Percentiles rank a stretch among this genome's conserved stretches.
phyloP scores from a whole-genome alignment of 1,139 yeast species.

The Kodamaea sp. region DNA sequence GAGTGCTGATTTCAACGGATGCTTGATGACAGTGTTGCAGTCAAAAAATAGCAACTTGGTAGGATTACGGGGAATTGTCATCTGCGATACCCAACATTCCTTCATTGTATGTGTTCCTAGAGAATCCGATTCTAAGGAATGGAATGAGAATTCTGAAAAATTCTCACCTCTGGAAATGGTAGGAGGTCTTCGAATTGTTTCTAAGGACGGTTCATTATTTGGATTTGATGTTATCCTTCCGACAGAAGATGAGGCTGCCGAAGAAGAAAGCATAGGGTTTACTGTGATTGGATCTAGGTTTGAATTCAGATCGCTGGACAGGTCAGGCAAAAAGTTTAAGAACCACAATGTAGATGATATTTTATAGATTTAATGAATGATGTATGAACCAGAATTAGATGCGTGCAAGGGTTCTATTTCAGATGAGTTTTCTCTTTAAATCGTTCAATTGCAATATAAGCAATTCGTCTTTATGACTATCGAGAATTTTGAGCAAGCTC shows the following conservation, averaged over 20 bases:
- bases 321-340: constrained; percentile 86
- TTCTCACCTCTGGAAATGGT: constrained; percentile 36
- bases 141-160: constrained; percentile 19
- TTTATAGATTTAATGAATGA: no score
- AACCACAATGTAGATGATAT: constrained; percentile 66
- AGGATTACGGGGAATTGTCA: constrained; percentile 75
- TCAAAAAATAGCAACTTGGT: constrained; percentile 59
- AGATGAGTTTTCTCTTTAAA: constrained; percentile 15
- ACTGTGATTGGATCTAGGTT: constrained; percentile 80
- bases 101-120: constrained; percentile 66
- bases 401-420: no score
- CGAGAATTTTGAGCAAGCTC: constrained; percentile 16
- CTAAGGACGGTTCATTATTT: constrained; percentile 64
- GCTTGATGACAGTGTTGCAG: constrained; percentile 58
- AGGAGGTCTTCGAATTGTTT: constrained; percentile 56
- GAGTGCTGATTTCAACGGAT: constrained; percentile 85
- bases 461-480: constrained; percentile 23
- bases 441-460: constrained; percentile 26
- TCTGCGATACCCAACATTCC: constrained; percentile 83
- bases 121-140: constrained; percentile 35
- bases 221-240: constrained; percentile 50
- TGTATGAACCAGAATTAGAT: no score
- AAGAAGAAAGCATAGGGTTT: constrained; percentile 48
- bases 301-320: constrained; percentile 72
- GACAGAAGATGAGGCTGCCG: constrained; percentile 6